Evolutionary conservation across 352 stramenopile species (phyloP).

Genomic region (Thraustochytrium sp.): DNA sequence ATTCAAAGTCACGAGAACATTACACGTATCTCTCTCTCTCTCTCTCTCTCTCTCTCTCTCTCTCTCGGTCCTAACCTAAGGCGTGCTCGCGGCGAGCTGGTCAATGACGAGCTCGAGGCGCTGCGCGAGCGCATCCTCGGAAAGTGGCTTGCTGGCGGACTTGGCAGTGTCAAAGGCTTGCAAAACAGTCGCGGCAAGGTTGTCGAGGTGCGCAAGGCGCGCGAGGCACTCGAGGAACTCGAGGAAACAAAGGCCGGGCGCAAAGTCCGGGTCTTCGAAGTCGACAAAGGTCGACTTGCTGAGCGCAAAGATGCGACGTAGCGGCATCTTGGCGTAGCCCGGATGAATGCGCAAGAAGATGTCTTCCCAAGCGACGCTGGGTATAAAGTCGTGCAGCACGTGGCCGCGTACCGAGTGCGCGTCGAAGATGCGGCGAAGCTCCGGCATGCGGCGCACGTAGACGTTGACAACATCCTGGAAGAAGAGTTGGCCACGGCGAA

Average conservation of each 20-base stretch:
- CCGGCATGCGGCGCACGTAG: not conserved
- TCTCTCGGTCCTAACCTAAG: too few species aligned
- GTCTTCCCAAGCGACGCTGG: not conserved
- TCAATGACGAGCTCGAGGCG: slow-evolving; percentile 23
- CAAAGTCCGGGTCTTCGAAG: slow-evolving; percentile 26
- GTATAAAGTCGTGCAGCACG: slow-evolving; percentile 35
- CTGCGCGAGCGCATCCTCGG: not conserved
- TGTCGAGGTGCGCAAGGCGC: not conserved
- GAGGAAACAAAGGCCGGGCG: slow-evolving; percentile 31
- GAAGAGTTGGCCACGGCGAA: slow-evolving; percentile 32
- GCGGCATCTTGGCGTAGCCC: not conserved
- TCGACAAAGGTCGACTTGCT: slow-evolving; percentile 32
- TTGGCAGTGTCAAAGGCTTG: not conserved
- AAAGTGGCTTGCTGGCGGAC: not conserved
- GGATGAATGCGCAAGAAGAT: not conserved
- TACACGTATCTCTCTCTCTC: too few species aligned
- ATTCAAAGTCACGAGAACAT: too few species aligned
- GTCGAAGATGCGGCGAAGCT: not conserved
- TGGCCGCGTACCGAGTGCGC: slow-evolving; percentile 23
- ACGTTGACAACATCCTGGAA: slow-evolving; percentile 37
- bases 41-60: too few species aligned
- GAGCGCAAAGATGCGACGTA: slow-evolving; percentile 26
- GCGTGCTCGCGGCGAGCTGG: not conserved
- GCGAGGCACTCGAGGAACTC: slow-evolving; percentile 36
- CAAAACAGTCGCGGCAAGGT: not conserved